These are phyloP conservation scores for Lipomyces spencermartinsiae DNA, from an alignment of 805 yeast genomes.

Conservation along the genomic window DNA sequence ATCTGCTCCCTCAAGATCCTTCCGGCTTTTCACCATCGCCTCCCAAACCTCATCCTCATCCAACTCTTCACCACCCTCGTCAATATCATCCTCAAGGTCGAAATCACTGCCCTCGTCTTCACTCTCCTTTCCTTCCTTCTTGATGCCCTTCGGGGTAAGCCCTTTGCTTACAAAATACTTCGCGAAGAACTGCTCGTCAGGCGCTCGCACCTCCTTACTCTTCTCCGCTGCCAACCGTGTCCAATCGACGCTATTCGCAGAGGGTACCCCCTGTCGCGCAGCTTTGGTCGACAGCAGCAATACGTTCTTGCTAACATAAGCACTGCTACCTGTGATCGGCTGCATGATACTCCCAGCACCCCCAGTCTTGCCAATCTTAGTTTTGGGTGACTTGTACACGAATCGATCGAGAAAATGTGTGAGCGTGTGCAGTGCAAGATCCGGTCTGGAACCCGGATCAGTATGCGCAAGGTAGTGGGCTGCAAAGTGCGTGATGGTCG, in stretches of 20 bases:
- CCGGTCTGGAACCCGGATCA: conserved; percentile 69
- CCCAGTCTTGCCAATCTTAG: conserved; percentile 54
- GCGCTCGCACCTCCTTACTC: conserved; percentile 12
- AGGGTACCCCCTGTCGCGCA: conserved; percentile 63
- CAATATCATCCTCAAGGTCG: conserved; percentile 59
- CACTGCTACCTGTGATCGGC: conserved; percentile 66
- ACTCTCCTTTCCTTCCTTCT: conserved; percentile 43
- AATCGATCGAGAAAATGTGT: conserved; percentile 93
- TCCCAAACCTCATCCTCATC: conserved; percentile 76
- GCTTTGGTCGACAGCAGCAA: conserved; percentile 45
- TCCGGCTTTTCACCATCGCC: conserved; percentile 71
- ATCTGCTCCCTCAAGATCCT: conserved; percentile 45
- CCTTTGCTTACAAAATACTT: conserved; percentile 39
- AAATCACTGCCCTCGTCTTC: conserved; percentile 46
- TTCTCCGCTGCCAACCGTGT: conserved; percentile 68
- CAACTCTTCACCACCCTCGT: conserved; percentile 69
- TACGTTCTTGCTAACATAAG: conserved; percentile 40
- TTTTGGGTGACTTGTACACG: conserved; percentile 91
- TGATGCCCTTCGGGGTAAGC: conserved; percentile 44
- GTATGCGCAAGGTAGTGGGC: conserved; percentile 59
- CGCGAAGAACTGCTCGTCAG: conserved; percentile 66
- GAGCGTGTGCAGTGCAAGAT: conserved; percentile 84
- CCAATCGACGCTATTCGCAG: conserved; percentile 90
- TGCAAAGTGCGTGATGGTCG: conserved; percentile 86
- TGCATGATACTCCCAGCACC: conserved; percentile 93